Base-by-base conservation (phyloP, 305 asterid genomes). In the Stenogyne calaminthoides region DNA sequence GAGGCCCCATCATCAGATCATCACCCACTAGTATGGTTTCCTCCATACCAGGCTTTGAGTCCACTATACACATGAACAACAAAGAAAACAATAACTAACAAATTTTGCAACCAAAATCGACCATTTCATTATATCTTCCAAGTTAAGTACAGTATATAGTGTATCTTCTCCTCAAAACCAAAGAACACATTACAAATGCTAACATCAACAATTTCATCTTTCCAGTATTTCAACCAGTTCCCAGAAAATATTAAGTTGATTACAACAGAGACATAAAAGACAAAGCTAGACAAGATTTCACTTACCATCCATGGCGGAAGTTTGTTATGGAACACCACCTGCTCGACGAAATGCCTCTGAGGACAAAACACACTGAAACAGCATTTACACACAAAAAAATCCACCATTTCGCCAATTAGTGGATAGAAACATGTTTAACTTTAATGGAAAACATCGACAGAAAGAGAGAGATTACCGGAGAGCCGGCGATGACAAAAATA, bases 1-100 rank as follows among this genome's bases (percentile, higher is more conserved):
- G 97, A 4, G 93, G 99, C 16, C 97, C 98, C 92, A 83, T 80
- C 99, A 95, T 95, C 76, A 95, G 88, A 84, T 95, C 98, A 88
- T 95, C 98, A 71, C 97, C 99, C 80, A 95, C 97, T 82, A 95
- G 84, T 77, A 92, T 88, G 49, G 96, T 95, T 80, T 95, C 99
- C 89, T 95, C 99, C 96, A 92, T 89, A 9, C 87, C 80, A 58
- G 87, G 96, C 87, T 92, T 88, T 25, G 99, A 85, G 84, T 95
- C 99, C 19, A 92, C 98, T 92, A 74, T 40, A 52, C 67, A 22
- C 9, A 64, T 12, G 70, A 4, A 15, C 52, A 60, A 4, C 18
- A 11, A 60, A 74, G 2, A 71, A 56, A 77, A 63, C 64, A 56
- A 46, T 22, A 29, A 36, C 16, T 22, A 36, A 51, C 10, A 44